These are phyloP conservation scores for Phytophthora cajani DNA, from an alignment of 352 stramenopile genomes.

Conservation along the genomic window DNA sequence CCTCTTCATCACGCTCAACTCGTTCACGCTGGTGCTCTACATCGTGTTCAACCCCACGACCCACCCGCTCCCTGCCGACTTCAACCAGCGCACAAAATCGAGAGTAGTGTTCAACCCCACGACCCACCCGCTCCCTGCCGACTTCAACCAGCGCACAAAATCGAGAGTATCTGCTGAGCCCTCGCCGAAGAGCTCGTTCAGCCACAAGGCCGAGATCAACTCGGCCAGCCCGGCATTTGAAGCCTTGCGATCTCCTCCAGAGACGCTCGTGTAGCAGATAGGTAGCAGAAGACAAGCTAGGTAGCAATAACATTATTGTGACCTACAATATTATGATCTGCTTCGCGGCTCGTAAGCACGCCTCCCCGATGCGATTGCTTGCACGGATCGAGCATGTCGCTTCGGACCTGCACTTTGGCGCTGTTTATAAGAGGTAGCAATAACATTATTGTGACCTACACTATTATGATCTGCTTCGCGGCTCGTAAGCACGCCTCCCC, in stretches of 20 bases:
- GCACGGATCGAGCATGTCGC: not conserved
- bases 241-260: constrained; percentile 15
- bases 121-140: constrained; percentile 19
- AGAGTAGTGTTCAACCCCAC: constrained; percentile 26
- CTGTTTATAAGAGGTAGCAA: no score
- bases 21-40: constrained; percentile 31
- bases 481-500: not conserved
- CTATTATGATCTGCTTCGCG: no score
- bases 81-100: not conserved
- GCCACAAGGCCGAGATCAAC: constrained; percentile 1
- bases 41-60: constrained; percentile 32
- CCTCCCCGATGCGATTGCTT: not conserved
- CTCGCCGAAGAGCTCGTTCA: constrained; percentile 9
- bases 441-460: no score
- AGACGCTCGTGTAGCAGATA: constrained; percentile 13
- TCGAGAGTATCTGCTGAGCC: constrained; percentile 6
- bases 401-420: no score
- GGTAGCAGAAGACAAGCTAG: no score
- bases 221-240: constrained; percentile 9
- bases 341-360: no score
- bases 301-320: no score
- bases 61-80: constrained; percentile 18
- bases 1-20: constrained; percentile 32
- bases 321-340: no score
- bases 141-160: constrained; percentile 6